These are phyloP conservation scores for Ceriops zippeliana DNA, from an alignment of 345 rosid genomes.

Conservation along the genomic window DNA sequence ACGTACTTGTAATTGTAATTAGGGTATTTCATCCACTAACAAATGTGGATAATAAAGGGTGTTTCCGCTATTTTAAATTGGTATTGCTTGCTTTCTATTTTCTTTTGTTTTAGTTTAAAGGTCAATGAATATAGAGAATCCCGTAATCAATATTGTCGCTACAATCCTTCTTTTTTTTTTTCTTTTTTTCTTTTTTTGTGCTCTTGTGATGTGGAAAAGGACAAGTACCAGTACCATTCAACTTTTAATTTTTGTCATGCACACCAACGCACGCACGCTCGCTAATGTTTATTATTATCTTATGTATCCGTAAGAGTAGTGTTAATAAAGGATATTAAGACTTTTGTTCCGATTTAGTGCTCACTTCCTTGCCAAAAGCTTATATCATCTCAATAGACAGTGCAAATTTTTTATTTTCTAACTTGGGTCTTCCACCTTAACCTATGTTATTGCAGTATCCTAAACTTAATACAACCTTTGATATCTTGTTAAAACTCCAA, in stretches of 20 bases:
- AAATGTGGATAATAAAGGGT: slow-evolving; percentile 36
- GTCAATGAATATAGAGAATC: neutral
- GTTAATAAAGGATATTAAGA: too few species aligned
- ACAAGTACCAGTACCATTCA: neutral
- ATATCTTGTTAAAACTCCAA: too few species aligned
- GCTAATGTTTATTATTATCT: too few species aligned
- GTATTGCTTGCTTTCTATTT: neutral
- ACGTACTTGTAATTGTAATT: slow-evolving; percentile 27
- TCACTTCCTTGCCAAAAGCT: too few species aligned
- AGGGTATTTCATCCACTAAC: slow-evolving; percentile 42
- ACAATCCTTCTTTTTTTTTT: neutral
- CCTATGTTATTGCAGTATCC: too few species aligned
- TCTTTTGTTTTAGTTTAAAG: neutral
- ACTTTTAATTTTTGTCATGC: neutral
- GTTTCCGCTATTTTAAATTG: slow-evolving; percentile 2
- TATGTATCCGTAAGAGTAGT: too few species aligned
- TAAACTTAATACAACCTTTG: too few species aligned
- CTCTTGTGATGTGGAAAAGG: slow-evolving; percentile 2
- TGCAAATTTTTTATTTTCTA: too few species aligned
- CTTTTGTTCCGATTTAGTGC: too few species aligned
- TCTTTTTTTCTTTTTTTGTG: neutral
- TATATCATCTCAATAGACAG: too few species aligned
- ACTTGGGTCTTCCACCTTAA: too few species aligned
- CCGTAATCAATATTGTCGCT: neutral
- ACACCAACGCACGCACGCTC: too few species aligned